A percentile compares a stretch with the other conserved stretches of the same genome.
phyloP scores from a whole-genome alignment of 352 stramenopile species.

The Globisporangium nunn region DNA sequence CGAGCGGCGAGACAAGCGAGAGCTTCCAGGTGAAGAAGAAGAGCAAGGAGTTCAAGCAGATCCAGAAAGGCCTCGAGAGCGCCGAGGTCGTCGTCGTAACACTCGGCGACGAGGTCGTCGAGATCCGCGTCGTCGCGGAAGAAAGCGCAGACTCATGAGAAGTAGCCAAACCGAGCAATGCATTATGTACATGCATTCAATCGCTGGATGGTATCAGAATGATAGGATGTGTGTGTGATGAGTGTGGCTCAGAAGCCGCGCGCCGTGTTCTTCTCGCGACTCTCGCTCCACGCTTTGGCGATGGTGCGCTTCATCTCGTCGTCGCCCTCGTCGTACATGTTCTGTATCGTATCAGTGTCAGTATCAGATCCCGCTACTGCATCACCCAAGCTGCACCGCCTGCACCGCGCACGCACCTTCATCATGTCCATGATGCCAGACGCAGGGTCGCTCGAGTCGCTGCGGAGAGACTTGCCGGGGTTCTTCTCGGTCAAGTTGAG shows the following conservation, averaged over 20 bases:
- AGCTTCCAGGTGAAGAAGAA: slow-evolving; percentile 65
- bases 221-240: neutral
- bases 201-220: neutral
- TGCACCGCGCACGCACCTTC: slow-evolving; percentile 37
- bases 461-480: slow-evolving; percentile 37
- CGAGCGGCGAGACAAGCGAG: slow-evolving; percentile 62
- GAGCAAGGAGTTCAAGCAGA: slow-evolving; percentile 57
- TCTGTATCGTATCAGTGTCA: slow-evolving; percentile 20
- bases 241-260: slow-evolving; percentile 3
- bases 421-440: slow-evolving; percentile 90
- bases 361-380: no score
- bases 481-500: slow-evolving; percentile 84
- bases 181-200: neutral
- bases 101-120: slow-evolving; percentile 37
- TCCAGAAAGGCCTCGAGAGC: slow-evolving; percentile 59
- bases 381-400: neutral
- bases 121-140: slow-evolving; percentile 30
- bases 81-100: slow-evolving; percentile 48
- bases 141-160: slow-evolving; percentile 11
- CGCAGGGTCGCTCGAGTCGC: slow-evolving; percentile 49
- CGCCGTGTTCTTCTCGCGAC: slow-evolving; percentile 56
- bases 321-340: slow-evolving; percentile 87
- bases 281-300: slow-evolving; percentile 84
- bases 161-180: no score
- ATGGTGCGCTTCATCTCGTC: slow-evolving; percentile 89